Conservation (phyloP, 148 eudicot genomes). For the Heliamphora exappendiculata region DNA sequence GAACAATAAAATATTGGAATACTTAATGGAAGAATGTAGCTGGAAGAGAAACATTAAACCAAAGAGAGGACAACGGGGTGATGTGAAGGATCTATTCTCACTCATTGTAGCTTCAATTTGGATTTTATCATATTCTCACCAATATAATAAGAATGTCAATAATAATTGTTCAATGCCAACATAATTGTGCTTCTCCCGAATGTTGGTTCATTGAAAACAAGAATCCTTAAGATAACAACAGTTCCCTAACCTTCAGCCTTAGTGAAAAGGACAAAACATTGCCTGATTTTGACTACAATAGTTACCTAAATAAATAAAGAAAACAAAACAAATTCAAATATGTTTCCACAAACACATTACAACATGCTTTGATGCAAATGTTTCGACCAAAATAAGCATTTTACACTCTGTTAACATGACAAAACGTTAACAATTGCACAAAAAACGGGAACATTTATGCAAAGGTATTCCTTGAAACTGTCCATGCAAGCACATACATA, state of each 20-base stretch:
- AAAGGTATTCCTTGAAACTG: neutral
- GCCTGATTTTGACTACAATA: neutral
- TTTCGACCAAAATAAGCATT: neutral
- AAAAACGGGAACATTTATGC: constrained; percentile 2
- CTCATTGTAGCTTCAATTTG: too few relatives aligned
- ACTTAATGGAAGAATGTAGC: neutral
- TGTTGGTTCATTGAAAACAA: neutral
- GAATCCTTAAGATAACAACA: neutral
- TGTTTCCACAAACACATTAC: neutral
- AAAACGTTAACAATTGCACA: neutral
- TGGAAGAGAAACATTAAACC: neutral
- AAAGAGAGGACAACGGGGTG: too few relatives aligned
- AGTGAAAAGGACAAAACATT: neutral
- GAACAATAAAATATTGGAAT: neutral
- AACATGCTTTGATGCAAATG: neutral
- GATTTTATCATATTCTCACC: too few relatives aligned
- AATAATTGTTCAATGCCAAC: neutral
- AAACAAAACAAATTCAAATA: neutral
- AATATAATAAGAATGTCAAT: neutral
- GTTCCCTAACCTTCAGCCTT: neutral
- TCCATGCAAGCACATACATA: constrained; percentile 53
- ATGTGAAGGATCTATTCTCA: too few relatives aligned
- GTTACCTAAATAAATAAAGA: neutral
- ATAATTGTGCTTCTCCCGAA: neutral
- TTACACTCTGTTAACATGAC: neutral